Base-by-base conservation (phyloP, 768 basidiomycete species). In the Hericium coralloides region DNA sequence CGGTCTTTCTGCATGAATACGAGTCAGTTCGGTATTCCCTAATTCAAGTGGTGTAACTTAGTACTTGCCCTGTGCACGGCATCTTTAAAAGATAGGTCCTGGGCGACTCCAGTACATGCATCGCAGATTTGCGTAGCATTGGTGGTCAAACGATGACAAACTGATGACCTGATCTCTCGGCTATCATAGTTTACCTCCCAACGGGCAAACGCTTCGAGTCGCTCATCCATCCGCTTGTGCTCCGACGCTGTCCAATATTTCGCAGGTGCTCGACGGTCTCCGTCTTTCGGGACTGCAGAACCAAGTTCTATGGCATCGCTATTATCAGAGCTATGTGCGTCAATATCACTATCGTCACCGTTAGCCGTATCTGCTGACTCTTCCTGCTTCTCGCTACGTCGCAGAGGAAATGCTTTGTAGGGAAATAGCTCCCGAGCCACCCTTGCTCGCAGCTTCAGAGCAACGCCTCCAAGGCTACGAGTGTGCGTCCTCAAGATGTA, bases 401-500 rank as follows among this genome's bases (percentile, higher is more conserved):
- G 17, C 5, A 36, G 26, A 4, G 39, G 39, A 12, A 39, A 43
- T 4, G 20, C 18, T 43, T 54, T 54, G 25, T 54, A 54, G 4
- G 53, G 53, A 22, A 49, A 31, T 22, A 49, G 20, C 20, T 55
- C 36, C 12, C 48, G 57, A 8, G 48, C 45, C 6, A 55, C 38
- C 7, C 47, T 31, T 12, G 45, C 53, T 8, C 39, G 45, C 14
- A 48, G 50, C 12, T 4, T 20, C 3, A 37, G 53, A 18, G 57
- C 54, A 10, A 58, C 22, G 3, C 57, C 57, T 0, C 57, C 57
- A 1, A 58, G 53, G 3, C 25, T 54, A 10, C 57, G 57, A 6
- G 57, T 58, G 4, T 58, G 53, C 8, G 57, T 58, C 4, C 57
- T 17, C 20, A 49, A 36, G 38, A 58, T 47, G 36, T 58, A 58